Evolutionary conservation across 1,284 basidiomycete species (phyloP).

Genomic region (Hemileia vastatrix): DNA sequence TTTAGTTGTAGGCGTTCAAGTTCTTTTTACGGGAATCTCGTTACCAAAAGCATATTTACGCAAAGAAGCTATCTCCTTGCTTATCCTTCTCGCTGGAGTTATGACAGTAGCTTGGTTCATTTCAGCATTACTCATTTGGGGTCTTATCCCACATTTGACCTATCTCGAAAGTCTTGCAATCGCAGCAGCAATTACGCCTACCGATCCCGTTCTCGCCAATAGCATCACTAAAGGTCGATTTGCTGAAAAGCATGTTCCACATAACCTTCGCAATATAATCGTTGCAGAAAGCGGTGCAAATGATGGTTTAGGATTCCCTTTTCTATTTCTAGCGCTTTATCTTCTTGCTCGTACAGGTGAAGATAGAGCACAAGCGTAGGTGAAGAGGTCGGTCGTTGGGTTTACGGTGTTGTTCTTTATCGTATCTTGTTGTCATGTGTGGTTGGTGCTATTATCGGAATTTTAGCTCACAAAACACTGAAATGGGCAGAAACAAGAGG

Average conservation of each 20-base stretch:
- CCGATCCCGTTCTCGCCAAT: conserved; percentile 42
- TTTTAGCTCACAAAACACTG: conserved; percentile 44
- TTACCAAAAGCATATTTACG: conserved; percentile 42
- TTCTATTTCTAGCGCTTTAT: conserved; percentile 44
- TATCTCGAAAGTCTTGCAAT: conserved; percentile 46
- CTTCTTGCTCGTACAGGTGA: conserved; percentile 34
- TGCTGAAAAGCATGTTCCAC: conserved; percentile 46
- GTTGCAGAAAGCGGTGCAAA: conserved; percentile 47
- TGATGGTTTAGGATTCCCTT: conserved; percentile 44
- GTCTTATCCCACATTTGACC: conserved; percentile 41
- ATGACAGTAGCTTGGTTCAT: conserved; percentile 47
- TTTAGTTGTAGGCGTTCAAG: conserved; percentile 41
- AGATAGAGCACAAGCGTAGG: conserved; percentile 34
- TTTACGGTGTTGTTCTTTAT: conserved; percentile 46
- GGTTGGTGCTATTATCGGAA: conserved; percentile 45
- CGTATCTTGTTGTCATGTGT: conserved; percentile 43
- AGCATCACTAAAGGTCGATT: conserved; percentile 45
- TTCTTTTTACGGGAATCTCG: conserved; percentile 46
- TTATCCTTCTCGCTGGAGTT: conserved; percentile 42
- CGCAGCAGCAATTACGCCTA: conserved; percentile 46
- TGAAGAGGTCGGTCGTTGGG: conserved; percentile 43
- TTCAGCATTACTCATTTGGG: conserved; percentile 43
- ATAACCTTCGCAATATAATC: conserved; percentile 44
- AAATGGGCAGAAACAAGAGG: conserved; percentile 42
- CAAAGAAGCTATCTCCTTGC: conserved; percentile 38